Conservation (phyloP, 495 filamentous ascomycete genomes). For the Podospora comata region DNA sequence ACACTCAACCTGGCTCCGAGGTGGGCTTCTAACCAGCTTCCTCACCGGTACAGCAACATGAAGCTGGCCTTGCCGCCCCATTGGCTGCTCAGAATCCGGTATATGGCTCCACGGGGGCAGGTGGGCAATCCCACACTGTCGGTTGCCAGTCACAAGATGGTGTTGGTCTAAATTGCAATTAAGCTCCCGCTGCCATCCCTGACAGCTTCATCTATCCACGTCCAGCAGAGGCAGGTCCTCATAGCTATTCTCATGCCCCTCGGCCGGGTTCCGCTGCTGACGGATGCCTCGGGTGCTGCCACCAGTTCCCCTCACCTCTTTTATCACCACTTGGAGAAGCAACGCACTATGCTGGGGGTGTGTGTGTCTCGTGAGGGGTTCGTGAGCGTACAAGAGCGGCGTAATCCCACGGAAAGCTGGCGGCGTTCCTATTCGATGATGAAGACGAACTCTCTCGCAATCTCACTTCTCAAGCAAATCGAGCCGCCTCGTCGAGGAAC, state of each 20-base stretch:
- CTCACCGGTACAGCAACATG: conserved; percentile 19
- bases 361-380: conserved; percentile 9
- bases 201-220: conserved; percentile 14
- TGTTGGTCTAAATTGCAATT: conserved; percentile 34
- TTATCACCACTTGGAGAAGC: neutral
- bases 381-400: conserved; percentile 15
- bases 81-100: conserved; percentile 17
- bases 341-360: neutral
- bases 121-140: conserved; percentile 25
- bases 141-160: conserved; percentile 33
- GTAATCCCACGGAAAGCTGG: conserved; percentile 18
- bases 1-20: neutral
- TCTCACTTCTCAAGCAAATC: neutral
- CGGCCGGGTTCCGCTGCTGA: conserved; percentile 1
- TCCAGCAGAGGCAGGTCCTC: conserved; percentile 13
- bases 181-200: conserved; percentile 28
- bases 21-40: conserved; percentile 13
- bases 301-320: neutral
- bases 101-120: conserved; percentile 27
- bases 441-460: conserved; percentile 1
- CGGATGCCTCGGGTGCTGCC: neutral
- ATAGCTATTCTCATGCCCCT: neutral
- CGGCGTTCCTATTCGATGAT: conserved; percentile 25
- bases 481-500: neutral
- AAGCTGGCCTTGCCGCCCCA: conserved; percentile 2